A percentile compares a stretch with the other conserved stretches of the same genome.
These are phyloP conservation scores for Metahyphopichia silvanorum DNA, from an alignment of 805 yeast genomes.

Conservation along the genomic window DNA sequence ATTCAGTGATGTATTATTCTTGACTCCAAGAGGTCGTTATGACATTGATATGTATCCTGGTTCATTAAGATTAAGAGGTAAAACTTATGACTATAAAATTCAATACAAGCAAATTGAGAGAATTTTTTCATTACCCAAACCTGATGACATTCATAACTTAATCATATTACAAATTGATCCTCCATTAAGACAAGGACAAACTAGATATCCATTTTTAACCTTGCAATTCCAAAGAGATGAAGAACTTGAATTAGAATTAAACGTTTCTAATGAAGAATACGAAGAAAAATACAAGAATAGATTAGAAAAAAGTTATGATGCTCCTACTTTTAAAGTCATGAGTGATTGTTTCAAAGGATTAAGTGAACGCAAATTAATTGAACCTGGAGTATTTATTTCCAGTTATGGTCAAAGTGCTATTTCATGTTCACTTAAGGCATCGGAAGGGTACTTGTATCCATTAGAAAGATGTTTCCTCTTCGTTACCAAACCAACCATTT, in stretches of 20 bases:
- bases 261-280: constrained; percentile 79
- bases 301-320: constrained; percentile 73
- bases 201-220: constrained; percentile 89
- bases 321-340: constrained; percentile 81
- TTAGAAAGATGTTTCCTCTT: constrained; percentile 87
- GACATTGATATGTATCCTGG: constrained; percentile 91
- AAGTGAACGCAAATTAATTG: constrained; percentile 78
- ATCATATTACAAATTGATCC: constrained; percentile 92
- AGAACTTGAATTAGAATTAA: constrained; percentile 85
- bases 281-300: constrained; percentile 71
- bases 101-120: constrained; percentile 88
- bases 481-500: constrained; percentile 90
- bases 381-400: constrained; percentile 79
- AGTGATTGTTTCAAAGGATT: constrained; percentile 87
- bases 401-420: constrained; percentile 81
- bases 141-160: constrained; percentile 88
- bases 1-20: constrained; percentile 83
- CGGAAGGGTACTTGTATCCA: constrained; percentile 92
- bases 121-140: constrained; percentile 87
- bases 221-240: constrained; percentile 89
- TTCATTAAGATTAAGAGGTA: constrained; percentile 89
- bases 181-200: constrained; percentile 97
- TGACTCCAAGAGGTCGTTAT: constrained; percentile 98
- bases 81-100: constrained; percentile 94
- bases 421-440: constrained; percentile 88